A percentile compares a stretch with the other conserved stretches of the same genome.
Conservation (phyloP, 495 filamentous ascomycete species). For the Xylaria intraflava region DNA sequence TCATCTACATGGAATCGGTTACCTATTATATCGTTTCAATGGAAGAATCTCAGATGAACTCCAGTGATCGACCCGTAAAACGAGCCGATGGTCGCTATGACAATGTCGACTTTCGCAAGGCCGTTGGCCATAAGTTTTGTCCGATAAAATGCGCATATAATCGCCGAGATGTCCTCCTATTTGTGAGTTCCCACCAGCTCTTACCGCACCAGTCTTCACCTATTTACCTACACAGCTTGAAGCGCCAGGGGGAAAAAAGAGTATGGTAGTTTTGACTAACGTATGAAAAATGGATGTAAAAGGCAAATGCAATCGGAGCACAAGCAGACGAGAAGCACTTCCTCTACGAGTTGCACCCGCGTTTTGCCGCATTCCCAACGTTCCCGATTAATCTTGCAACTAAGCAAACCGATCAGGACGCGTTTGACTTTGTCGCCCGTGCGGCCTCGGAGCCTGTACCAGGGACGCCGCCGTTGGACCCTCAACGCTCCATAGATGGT, state of each 20-base stretch:
- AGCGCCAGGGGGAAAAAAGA: neutral
- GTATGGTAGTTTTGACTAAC: neutral
- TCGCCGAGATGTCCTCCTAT: conserved; percentile 25
- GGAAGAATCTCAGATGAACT: neutral
- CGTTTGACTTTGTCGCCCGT: conserved; percentile 24
- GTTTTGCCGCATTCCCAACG: conserved; percentile 25
- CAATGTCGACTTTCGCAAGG: conserved; percentile 28
- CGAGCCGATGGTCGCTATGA: conserved; percentile 23
- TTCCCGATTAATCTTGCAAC: conserved; percentile 27
- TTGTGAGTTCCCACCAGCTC: conserved; percentile 12
- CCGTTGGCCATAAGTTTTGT: conserved; percentile 16
- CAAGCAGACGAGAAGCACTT: conserved; percentile 24
- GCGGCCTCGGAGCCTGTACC: conserved; percentile 17
- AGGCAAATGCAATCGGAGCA: conserved; percentile 28
- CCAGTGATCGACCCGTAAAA: conserved; percentile 12
- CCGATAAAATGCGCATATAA: conserved; percentile 23
- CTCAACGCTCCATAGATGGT: conserved; percentile 25
- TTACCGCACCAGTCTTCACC: neutral
- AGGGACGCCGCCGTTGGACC: conserved; percentile 24
- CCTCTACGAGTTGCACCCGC: conserved; percentile 26
- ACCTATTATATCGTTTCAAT: neutral
- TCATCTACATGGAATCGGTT: neutral
- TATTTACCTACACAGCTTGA: neutral
- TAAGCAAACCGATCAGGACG: conserved; percentile 25
- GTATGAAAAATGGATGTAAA: neutral